Base-by-base conservation (phyloP, 2,329 filamentous ascomycete genomes). In the Didymella keratinophila region DNA sequence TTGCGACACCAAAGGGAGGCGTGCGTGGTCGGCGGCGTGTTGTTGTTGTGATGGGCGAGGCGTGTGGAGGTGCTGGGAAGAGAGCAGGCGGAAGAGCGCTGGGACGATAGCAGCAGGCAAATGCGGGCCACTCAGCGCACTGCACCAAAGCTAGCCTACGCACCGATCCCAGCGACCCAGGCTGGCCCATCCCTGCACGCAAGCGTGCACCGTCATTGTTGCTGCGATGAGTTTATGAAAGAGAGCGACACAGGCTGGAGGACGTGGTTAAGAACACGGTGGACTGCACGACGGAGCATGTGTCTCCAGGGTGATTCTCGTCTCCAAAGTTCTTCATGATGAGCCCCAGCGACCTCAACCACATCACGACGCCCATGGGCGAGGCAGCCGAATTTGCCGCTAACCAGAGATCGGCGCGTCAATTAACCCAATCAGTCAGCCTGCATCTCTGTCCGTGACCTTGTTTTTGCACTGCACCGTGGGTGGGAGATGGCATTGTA, bases 41-140 rank as follows among this genome's bases (percentile, higher is more conserved):
- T 60, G 57, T 55, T 60, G 57, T 60, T 55, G 52, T 56, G 56
- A 53, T 55, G 58, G 16, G 48, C 30, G 49, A 61, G 53, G 50
- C 49, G 56, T 55, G 56, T 55, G 58, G 53, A 63, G 42, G 50
- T 62, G 61, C 51, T 58, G 57, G 59, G 56, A 52, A n/a, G 55
- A 32, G 53, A 52, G 65, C 52, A 53, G 61, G 59, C 51, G 60
- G 50, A 58, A 25, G 57, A 54, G 37, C 39, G 56, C 45, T 53
- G 56, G 23, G 56, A 46, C 50, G 21, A 50, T 58, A 44, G 53
- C 42, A 52, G 44, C 57, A 25, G 23, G 23, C 52, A 61, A 61
- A 52, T 52, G 60, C 52, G 48, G 62, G 52, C 65, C 65, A 66
- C 56, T 68, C 64, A 68, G 60, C 64, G 56, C 43, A 49, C 58